phyloP scores from a whole-genome alignment of 257 asterid species.

The Coffea canephora region DNA sequence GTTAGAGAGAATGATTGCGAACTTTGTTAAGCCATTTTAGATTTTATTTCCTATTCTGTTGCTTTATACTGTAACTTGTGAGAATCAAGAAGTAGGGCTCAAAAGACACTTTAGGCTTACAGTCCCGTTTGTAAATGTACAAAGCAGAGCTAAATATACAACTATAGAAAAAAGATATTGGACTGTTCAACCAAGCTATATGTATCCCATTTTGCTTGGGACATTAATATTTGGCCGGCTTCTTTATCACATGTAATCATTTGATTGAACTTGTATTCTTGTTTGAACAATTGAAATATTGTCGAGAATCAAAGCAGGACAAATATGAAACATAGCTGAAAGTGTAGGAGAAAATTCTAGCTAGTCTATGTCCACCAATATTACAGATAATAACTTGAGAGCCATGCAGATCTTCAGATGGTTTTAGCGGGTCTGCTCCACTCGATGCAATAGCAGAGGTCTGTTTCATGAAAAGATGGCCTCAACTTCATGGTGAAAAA shows the following conservation, averaged over 20 bases:
- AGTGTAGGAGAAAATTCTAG: neutral
- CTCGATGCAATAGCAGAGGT: slow-evolving; percentile 25
- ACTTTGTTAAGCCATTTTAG: neutral
- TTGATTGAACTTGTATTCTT: neutral
- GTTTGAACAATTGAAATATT: neutral
- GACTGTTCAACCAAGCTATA: neutral
- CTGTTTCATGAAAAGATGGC: slow-evolving; percentile 16
- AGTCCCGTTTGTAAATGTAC: neutral
- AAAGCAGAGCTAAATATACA: neutral
- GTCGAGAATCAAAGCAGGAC: too few relatives aligned
- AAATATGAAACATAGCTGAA: neutral
- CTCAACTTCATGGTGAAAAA: slow-evolving; percentile 8
- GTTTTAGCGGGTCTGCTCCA: slow-evolving; percentile 28
- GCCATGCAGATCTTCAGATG: slow-evolving; percentile 3
- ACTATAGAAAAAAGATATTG: neutral
- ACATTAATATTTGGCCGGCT: neutral
- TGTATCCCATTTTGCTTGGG: neutral
- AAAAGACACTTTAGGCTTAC: neutral
- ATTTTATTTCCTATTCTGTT: neutral
- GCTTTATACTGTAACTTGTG: neutral
- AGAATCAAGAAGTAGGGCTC: neutral
- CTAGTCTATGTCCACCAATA: neutral
- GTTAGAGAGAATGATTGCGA: neutral
- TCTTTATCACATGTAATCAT: neutral
- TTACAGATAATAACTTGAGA: neutral